These are phyloP conservation scores for Coix lacrymajobi DNA, from an alignment of 176 grass and related monocot genomes.

Conservation along the genomic window DNA sequence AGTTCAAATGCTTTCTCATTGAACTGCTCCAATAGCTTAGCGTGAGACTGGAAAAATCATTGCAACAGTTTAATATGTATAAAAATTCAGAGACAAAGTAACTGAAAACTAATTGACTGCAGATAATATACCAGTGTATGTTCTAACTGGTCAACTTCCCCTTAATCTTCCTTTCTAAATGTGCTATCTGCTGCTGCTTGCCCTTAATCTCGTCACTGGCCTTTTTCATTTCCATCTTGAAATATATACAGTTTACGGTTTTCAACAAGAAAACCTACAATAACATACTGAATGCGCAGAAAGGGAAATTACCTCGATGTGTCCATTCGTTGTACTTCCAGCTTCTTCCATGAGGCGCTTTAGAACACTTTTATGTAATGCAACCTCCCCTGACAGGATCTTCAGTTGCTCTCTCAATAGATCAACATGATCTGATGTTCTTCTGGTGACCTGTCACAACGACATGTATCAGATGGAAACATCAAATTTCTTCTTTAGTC, in stretches of 20 bases:
- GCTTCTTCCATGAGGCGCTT: conserved; percentile 62
- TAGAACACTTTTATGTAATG: conserved; percentile 63
- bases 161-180: conserved; percentile 61
- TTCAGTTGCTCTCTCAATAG: conserved; percentile 69
- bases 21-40: conserved; percentile 55
- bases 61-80: conserved; percentile 20
- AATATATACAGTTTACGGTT: conserved; percentile 2
- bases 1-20: conserved; percentile 84
- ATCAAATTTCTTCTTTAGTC: conserved; percentile 8
- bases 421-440: conserved; percentile 61
- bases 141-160: conserved; percentile 40
- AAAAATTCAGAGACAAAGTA: not conserved
- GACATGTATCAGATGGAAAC: conserved; percentile 21
- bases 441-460: conserved; percentile 40
- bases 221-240: conserved; percentile 73
- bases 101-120: conserved; percentile 13
- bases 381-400: conserved; percentile 80
- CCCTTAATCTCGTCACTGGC: conserved; percentile 53
- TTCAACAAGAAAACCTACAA: conserved; percentile 6
- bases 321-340: conserved; percentile 40
- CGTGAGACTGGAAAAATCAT: conserved; percentile 56
- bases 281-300: not conserved
- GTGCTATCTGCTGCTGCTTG: conserved; percentile 66
- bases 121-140: conserved; percentile 39
- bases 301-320: conserved; percentile 50